Evolutionary conservation across 1,139 yeast genomes (phyloP).

Genomic region (Suhomyces chickasaworum): DNA sequence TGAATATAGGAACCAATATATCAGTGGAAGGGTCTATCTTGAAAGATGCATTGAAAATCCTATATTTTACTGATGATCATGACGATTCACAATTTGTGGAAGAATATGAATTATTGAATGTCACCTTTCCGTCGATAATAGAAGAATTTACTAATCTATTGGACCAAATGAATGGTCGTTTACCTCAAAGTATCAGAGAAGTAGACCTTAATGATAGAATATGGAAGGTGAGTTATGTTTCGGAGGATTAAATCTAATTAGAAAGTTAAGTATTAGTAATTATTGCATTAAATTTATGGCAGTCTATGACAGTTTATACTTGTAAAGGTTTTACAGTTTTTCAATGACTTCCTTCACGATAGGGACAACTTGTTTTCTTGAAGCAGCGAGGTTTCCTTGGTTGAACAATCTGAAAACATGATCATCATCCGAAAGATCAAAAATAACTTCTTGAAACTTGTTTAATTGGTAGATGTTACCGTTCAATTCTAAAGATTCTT

Average conservation of each 20-base stretch:
- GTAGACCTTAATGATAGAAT: constrained; percentile 13
- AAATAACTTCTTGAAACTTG: constrained; percentile 9
- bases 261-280: not conserved
- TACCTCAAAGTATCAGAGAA: constrained; percentile 34
- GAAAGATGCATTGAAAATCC: constrained; percentile 20
- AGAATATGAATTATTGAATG: constrained; percentile 23
- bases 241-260: constrained; percentile 3
- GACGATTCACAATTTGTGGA: constrained; percentile 12
- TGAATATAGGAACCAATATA: constrained; percentile 24
- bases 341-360: constrained; percentile 40
- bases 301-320: not conserved
- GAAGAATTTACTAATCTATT: constrained; percentile 29
- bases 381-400: constrained; percentile 61
- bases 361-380: constrained; percentile 89
- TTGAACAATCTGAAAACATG: constrained; percentile 35
- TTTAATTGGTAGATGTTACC: constrained; percentile 16
- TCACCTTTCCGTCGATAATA: constrained; percentile 19
- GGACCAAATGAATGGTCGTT: constrained; percentile 23
- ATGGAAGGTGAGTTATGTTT: constrained; percentile 20
- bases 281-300: not conserved
- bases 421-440: constrained; percentile 4
- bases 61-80: constrained; percentile 16
- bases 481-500: constrained; percentile 19
- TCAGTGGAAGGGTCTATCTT: constrained; percentile 14
- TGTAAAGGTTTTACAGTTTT: too few species aligned